Evolutionary conservation across 78 protist genomes (phyloP).

Genomic region (Polysphondylium violaceum): DNA sequence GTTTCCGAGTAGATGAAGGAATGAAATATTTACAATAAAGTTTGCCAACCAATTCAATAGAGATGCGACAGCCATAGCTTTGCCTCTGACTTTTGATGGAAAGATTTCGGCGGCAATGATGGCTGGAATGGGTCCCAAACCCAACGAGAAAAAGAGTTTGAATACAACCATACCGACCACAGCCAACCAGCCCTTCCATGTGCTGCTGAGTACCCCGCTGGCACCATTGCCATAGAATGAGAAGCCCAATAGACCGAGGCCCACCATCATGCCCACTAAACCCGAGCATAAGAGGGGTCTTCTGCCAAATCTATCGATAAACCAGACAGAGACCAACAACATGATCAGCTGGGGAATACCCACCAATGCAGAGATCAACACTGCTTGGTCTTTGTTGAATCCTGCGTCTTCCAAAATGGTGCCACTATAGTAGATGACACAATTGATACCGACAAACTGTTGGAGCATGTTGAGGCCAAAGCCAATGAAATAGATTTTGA

Average conservation of each 20-base stretch:
- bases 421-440: constrained; percentile 56
- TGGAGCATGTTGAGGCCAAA: constrained; percentile 76
- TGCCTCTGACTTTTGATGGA: constrained; percentile 67
- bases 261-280: constrained; percentile 30
- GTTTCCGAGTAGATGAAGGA: background rate
- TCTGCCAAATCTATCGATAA: constrained; percentile 68
- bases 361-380: constrained; percentile 49
- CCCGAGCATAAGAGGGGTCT: constrained; percentile 32
- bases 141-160: constrained; percentile 46
- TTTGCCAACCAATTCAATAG: constrained; percentile 62
- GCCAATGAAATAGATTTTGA: constrained; percentile 43
- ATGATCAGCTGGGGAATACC: constrained; percentile 72
- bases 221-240: constrained; percentile 22
- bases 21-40: constrained; percentile 47
- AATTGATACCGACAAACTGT: constrained; percentile 71
- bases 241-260: constrained; percentile 39
- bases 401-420: constrained; percentile 55
- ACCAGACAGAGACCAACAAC: constrained; percentile 45
- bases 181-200: constrained; percentile 40
- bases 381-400: constrained; percentile 27
- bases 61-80: constrained; percentile 46
- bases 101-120: constrained; percentile 39
- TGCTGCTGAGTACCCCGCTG: background rate
- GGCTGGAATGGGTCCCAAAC: constrained; percentile 65
- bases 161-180: constrained; percentile 62